Evolutionary conservation across 2,329 filamentous ascomycete species (phyloP).

Genomic region (Pyrenophora teres): DNA sequence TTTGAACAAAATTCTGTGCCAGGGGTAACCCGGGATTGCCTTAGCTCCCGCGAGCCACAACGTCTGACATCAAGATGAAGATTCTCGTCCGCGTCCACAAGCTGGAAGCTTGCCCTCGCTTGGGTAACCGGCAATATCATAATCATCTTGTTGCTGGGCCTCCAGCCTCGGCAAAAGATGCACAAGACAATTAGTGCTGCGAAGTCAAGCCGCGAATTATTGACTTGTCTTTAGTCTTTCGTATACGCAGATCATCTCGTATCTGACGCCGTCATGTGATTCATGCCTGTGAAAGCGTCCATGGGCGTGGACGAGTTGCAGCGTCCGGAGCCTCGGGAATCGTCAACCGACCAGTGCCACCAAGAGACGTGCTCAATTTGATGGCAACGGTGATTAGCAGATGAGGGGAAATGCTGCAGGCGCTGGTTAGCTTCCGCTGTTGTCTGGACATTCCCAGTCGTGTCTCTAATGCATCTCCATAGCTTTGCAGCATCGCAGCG

Average conservation of each 20-base stretch:
- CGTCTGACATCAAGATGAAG: background rate
- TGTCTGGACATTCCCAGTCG: background rate
- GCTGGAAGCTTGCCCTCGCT: constrained; percentile 6
- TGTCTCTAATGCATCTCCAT: too few species aligned
- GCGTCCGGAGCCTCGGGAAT: too few species aligned
- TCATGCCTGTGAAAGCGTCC: background rate
- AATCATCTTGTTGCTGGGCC: constrained; percentile 7
- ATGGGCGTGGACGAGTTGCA: too few species aligned
- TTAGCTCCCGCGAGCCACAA: constrained; percentile 7
- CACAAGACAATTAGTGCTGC: constrained; percentile 10
- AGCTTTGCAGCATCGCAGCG: too few species aligned
- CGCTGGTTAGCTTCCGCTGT: background rate
- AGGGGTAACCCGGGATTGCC: background rate
- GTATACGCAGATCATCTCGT: constrained; percentile 16
- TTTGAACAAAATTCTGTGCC: background rate
- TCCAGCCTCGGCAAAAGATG: constrained; percentile 7
- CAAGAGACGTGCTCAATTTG: background rate
- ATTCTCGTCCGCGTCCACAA: constrained; percentile 1
- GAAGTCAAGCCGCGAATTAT: constrained; percentile 24
- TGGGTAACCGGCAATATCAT: constrained; percentile 2
- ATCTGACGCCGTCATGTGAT: background rate
- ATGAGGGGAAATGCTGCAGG: background rate
- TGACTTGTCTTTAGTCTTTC: constrained; percentile 18
- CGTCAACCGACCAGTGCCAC: background rate
- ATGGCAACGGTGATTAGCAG: background rate